Base-by-base conservation (phyloP, 495 filamentous ascomycete species). In the Chaetomium fimeti region DNA sequence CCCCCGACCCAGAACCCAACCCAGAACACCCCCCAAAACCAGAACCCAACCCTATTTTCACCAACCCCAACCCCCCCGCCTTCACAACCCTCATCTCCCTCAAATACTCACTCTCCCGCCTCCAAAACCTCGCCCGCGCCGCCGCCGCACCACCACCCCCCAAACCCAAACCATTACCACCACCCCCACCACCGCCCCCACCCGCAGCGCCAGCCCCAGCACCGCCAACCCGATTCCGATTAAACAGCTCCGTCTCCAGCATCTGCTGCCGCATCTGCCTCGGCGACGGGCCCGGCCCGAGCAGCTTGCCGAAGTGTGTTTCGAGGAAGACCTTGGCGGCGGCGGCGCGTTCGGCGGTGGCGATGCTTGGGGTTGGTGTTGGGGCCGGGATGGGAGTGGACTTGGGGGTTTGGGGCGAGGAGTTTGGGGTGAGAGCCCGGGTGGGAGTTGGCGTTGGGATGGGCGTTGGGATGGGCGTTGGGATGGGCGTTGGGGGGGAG, bases 281-380 rank as follows among this genome's bases (percentile, higher is more conserved):
- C 64, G 87, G 77, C 64, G 58, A 79, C 11, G 71, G 71, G 0
- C 65, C 62, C 69, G 38, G 77, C 74, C 47, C 42, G 54, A 88
- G 82, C 15, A 91, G 75, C 9, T 83, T 75, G 68, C 90, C 87
- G 78, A 90, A 97, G 68, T 93, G 82, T 4, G 87, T 91, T 69
- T 98, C 93, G 27, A 98, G 83, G 66, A 85, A 96, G 27, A 95
- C 83, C 74, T 97, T 97, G 38, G 91, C 88, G 11, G 89, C 88
- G 0, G 91, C 84, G 9, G 87, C 84, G 48, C 83, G 83, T 74
- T 98, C 93, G 5, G 91, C 88, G 0, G 91, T 96, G 13, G 84
- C 66, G 57, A 96, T 83, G 12, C 91, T 87, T 89, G 89, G 16
- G 75, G n/a, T 12, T 18, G 18, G 36, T 3, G 54, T 22, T 63